phyloP scores from a whole-genome alignment of 2,329 filamentous ascomycete genomes.

The Scedosporium dehoogii region DNA sequence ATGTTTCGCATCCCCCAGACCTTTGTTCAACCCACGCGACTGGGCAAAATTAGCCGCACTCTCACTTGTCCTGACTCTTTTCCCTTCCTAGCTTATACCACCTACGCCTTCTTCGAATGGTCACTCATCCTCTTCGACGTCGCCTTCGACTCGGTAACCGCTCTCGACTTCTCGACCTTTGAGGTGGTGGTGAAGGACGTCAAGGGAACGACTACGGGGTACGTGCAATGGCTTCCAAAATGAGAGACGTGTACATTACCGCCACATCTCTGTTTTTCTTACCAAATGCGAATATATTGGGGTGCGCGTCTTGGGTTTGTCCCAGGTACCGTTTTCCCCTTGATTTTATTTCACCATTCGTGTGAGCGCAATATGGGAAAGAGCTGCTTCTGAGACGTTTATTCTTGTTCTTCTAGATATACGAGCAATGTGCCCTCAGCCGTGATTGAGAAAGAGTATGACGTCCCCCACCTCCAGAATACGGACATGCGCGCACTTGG shows the following conservation, averaged over 20 bases:
- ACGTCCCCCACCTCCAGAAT: neutral
- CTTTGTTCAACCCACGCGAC: neutral
- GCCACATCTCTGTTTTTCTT: neutral
- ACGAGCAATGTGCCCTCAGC: slow-evolving; percentile 27
- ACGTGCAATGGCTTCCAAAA: slow-evolving; percentile 87
- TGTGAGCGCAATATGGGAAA: neutral
- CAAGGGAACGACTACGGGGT: slow-evolving; percentile 91
- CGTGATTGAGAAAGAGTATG: slow-evolving; percentile 65
- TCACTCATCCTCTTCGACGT: slow-evolving; percentile 89
- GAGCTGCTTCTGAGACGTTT: neutral
- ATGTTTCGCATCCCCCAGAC: slow-evolving; percentile 22
- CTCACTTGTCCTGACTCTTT: slow-evolving; percentile 9
- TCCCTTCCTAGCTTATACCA: slow-evolving; percentile 69
- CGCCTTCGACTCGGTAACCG: slow-evolving; percentile 89
- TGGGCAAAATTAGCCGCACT: neutral
- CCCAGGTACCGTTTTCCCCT: slow-evolving; percentile 36
- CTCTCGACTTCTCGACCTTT: slow-evolving; percentile 80
- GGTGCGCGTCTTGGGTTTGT: slow-evolving; percentile 9
- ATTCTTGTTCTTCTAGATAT: neutral
- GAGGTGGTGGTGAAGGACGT: slow-evolving; percentile 83
- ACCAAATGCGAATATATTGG: neutral
- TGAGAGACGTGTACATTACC: slow-evolving; percentile 4
- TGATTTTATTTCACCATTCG: neutral
- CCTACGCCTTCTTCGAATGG: slow-evolving; percentile 98
- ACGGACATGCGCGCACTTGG: slow-evolving; percentile 16